These are phyloP conservation scores for Xylariaceae sp. DNA, from an alignment of 2,329 filamentous ascomycete genomes.

Conservation along the genomic window DNA sequence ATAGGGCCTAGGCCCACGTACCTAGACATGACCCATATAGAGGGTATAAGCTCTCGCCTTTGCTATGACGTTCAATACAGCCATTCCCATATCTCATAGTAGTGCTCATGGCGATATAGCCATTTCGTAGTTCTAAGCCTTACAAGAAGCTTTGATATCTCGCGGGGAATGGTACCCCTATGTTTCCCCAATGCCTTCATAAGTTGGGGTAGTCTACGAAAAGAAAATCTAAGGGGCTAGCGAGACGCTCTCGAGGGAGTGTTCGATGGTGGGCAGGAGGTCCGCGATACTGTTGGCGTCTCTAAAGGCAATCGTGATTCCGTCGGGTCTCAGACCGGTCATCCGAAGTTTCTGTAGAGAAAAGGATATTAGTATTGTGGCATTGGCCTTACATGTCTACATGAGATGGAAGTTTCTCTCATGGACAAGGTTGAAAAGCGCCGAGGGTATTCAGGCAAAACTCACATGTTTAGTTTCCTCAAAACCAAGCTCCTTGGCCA, in stretches of 20 bases:
- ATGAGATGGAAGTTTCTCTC: neutral
- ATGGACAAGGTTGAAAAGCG: neutral
- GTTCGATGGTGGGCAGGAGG: slow-evolving; percentile 57
- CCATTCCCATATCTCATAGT: too few species aligned
- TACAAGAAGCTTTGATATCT: too few species aligned
- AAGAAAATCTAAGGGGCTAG: slow-evolving; percentile 17
- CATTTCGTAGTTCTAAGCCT: too few species aligned
- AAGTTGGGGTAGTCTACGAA: too few species aligned
- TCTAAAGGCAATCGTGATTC: slow-evolving; percentile 62
- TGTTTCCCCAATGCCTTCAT: too few species aligned
- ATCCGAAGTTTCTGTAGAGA: slow-evolving; percentile 34
- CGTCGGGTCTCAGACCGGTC: slow-evolving; percentile 47
- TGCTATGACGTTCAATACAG: slow-evolving; percentile 7
- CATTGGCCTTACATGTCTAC: too few species aligned
- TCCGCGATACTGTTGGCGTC: slow-evolving; percentile 64
- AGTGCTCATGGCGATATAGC: too few species aligned
- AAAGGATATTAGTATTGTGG: neutral
- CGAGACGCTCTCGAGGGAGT: slow-evolving; percentile 46
- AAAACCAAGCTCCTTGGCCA: slow-evolving; percentile 78
- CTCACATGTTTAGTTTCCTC: slow-evolving; percentile 67
- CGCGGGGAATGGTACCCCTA: too few species aligned
- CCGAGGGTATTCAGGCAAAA: slow-evolving; percentile 9
- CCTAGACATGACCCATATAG: slow-evolving; percentile 5
- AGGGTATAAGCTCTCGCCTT: neutral
- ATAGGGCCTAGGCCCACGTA: slow-evolving; percentile 6